Percentiles rank a stretch among this genome's conserved stretches.
phyloP scores from a whole-genome alignment of 2,329 filamentous ascomycete species.

The Colletotrichum melonis region DNA sequence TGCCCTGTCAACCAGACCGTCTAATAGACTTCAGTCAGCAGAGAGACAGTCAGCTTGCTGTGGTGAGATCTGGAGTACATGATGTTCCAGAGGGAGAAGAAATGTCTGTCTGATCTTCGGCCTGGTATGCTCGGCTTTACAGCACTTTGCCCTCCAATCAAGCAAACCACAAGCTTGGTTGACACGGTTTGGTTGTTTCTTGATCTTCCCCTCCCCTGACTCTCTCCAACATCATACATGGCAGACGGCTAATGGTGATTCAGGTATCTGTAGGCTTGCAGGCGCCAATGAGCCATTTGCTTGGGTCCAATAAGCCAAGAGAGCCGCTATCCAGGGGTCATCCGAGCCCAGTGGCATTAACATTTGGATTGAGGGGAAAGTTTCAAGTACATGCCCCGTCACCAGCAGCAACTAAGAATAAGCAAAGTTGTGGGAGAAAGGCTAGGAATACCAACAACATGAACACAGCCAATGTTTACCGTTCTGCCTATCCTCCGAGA shows the following conservation, averaged over 20 bases:
- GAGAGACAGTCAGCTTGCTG: background rate
- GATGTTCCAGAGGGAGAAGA: constrained; percentile 8
- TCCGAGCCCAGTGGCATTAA: background rate
- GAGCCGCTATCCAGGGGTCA: background rate
- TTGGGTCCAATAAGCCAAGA: constrained; percentile 22
- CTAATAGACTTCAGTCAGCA: background rate
- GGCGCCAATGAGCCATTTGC: constrained; percentile 10
- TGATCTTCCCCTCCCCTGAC: background rate
- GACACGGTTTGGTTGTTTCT: background rate
- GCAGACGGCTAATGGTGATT: constrained; percentile 6
- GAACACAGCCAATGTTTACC: background rate
- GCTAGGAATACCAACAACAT: background rate
- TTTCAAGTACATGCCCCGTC: background rate
- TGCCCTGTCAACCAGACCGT: background rate
- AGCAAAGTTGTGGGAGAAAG: background rate
- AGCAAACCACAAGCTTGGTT: constrained; percentile 13
- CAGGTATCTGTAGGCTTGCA: constrained; percentile 3
- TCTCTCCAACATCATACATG: background rate
- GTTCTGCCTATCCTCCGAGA: background rate
- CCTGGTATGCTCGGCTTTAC: background rate
- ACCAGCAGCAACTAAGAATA: constrained; percentile 7
- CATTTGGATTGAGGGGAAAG: background rate
- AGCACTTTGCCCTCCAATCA: constrained; percentile 15
- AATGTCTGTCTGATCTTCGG: constrained; percentile 12
- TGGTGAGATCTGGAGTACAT: background rate